phyloP scores from a whole-genome alignment of 306 rosid genomes.

The Malus asiatica region DNA sequence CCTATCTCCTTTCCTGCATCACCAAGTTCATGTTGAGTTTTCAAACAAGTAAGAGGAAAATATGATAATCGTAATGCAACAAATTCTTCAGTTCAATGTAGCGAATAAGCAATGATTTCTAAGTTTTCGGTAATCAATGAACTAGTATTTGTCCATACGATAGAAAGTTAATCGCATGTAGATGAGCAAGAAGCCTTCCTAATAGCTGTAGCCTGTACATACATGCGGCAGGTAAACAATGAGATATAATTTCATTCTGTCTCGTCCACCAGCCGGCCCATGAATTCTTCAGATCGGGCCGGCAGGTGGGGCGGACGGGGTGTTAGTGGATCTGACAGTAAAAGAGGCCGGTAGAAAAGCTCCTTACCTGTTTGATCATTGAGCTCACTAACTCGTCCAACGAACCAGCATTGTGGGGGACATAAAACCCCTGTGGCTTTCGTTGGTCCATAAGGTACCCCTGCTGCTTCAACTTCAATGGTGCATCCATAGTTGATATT shows the following conservation, averaged over 20 bases:
- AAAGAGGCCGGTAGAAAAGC: slow-evolving; percentile 2
- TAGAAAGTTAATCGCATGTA: not conserved
- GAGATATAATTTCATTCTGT: not conserved
- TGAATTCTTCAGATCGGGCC: too few species aligned
- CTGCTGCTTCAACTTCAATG: slow-evolving; percentile 27
- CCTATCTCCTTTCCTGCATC: slow-evolving; percentile 64
- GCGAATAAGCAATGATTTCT: not conserved
- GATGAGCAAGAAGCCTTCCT: not conserved
- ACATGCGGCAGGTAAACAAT: not conserved
- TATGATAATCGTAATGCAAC: not conserved
- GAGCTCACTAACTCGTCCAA: slow-evolving; percentile 71
- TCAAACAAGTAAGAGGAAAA: not conserved
- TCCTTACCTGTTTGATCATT: slow-evolving; percentile 69
- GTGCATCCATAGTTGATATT: slow-evolving; percentile 27
- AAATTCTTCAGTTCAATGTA: not conserved
- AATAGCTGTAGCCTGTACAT: not conserved
- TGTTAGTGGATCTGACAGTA: not conserved
- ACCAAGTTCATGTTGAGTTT: slow-evolving; percentile 14
- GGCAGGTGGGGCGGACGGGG: too few species aligned
- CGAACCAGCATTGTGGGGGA: slow-evolving; percentile 52
- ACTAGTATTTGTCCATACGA: not conserved
- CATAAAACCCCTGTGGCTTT: slow-evolving; percentile 34
- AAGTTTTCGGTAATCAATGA: not conserved
- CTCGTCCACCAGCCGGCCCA: too few species aligned
- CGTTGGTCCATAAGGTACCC: slow-evolving; percentile 47